Evolutionary conservation across 257 asterid genomes (phyloP).

Genomic region (Hygrophila difformis): DNA sequence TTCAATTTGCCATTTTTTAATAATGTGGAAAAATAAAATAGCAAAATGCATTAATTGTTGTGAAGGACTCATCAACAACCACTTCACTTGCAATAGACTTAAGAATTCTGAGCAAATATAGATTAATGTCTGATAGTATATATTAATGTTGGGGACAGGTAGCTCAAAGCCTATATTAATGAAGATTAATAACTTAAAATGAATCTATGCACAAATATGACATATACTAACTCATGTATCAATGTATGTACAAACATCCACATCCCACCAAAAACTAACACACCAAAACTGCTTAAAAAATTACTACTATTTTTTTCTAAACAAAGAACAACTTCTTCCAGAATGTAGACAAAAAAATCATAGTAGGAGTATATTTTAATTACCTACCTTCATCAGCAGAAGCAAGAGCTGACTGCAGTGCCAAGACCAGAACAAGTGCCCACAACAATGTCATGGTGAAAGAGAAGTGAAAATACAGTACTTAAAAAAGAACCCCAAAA

Average conservation of each 20-base stretch:
- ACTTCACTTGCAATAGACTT: no score
- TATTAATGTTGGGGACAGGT: no score
- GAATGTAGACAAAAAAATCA: neutral
- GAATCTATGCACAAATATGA: neutral
- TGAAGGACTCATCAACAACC: no score
- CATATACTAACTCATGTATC: no score
- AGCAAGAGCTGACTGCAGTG: slow-evolving; percentile 48
- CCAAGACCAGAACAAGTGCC: slow-evolving; percentile 37
- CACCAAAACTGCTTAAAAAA: slow-evolving; percentile 13
- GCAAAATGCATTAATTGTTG: no score
- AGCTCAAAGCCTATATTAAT: neutral
- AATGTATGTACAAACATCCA: slow-evolving; percentile 18
- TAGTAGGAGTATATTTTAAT: neutral
- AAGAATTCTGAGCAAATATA: no score
- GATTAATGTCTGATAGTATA: no score
- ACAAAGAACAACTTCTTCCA: no score
- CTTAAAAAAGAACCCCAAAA: slow-evolving; percentile 5
- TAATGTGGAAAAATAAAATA: no score
- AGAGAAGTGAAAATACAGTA: no score
- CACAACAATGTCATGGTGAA: slow-evolving; percentile 25
- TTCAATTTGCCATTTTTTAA: no score
- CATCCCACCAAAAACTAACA: slow-evolving; percentile 15
- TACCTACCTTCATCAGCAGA: slow-evolving; percentile 73
- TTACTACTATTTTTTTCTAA: no score
- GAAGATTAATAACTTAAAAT: slow-evolving; percentile 2